Evolutionary conservation across 2,329 filamentous ascomycete species (phyloP), one percentile per base, ranked within the genome.

Genomic region (Fusarium chlamydosporum): DNA sequence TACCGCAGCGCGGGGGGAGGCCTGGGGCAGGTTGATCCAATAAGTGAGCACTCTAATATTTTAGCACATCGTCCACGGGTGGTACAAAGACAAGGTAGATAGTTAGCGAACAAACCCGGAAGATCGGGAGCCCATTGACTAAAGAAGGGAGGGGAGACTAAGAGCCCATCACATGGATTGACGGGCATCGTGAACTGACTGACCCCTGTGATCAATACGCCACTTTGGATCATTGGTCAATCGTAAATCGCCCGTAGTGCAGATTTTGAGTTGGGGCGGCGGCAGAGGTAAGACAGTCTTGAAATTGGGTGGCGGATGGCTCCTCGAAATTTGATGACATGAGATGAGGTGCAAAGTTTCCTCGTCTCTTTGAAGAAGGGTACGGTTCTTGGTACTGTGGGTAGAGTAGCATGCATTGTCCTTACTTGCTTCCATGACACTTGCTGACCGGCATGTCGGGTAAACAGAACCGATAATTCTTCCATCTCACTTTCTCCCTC

Each of bases 181-280:
- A 8, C 7, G n/a, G 23, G 23, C 23, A 23, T 23, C 23, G 23
- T 23, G 23, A 23, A 23, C 23, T 6, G 23, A 26, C 8, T 40
- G 9, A 59, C 45, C 61, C 53, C 61, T 65, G 60, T 51, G 31
- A 65, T 29, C 37, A 40, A 7, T 42, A 13, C 61, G 61, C 61
- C 53, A 65, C 46, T 29, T 34, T 15, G 18, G 4, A 9, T 27
- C 38, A 13, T 31, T 18, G 23, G 34, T 40, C n/a, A 31, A 23
- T 60, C 31, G 53, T 42, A 59, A 47, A 65, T 53, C 31, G 20
- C 54, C 60, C 41, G 40, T 59, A 52, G 45, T 38, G 45, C 43
- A 37, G n/a, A 27, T 18, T 65, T 42, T 29, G 48, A 33, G 40
- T 55, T 35, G 12, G 47, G 15, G 38, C 34, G 34, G 47, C 35